Evolutionary conservation across 495 filamentous ascomycete species (phyloP).

Genomic region (Hypoxylon crocopeplum): DNA sequence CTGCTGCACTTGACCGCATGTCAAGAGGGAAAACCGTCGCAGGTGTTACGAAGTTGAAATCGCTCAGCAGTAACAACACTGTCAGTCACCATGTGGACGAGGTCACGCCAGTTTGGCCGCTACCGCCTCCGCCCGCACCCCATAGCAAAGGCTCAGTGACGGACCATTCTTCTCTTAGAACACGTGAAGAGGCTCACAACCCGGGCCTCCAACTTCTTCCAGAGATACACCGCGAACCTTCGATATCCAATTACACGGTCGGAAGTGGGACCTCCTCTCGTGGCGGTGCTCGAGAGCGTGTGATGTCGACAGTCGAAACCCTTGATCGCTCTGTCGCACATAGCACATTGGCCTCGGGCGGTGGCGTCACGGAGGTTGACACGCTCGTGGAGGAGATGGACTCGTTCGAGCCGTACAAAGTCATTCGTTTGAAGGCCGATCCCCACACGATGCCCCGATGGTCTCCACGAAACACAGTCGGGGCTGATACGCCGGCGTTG

Average conservation of each 20-base stretch:
- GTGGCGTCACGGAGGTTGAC: constrained; percentile 36
- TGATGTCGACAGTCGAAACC: constrained; percentile 19
- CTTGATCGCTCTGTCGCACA: constrained; percentile 26
- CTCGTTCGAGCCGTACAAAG: constrained; percentile 42
- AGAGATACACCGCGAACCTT: constrained; percentile 37
- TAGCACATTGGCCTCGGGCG: constrained; percentile 20
- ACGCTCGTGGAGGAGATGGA: constrained; percentile 38
- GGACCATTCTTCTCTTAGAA: constrained; percentile 17
- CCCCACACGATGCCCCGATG: constrained; percentile 46
- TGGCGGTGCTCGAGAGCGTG: constrained; percentile 22
- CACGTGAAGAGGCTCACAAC: constrained; percentile 15
- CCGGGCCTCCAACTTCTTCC: constrained; percentile 18
- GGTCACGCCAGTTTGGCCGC: constrained; percentile 20
- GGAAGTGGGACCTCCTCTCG: constrained; percentile 24
- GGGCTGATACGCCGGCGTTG: constrained; percentile 42
- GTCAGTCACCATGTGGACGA: constrained; percentile 25
- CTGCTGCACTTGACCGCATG: constrained; percentile 52
- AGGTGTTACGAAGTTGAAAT: constrained; percentile 34
- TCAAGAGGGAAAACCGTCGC: constrained; percentile 33
- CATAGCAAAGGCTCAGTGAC: constrained; percentile 23
- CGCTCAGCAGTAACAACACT: constrained; percentile 16
- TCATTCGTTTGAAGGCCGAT: constrained; percentile 44
- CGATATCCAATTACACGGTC: constrained; percentile 35
- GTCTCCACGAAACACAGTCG: constrained; percentile 45
- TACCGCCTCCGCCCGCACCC: constrained; percentile 12